Percentiles rank a stretch among this genome's conserved stretches.
These are phyloP conservation scores for Cryptococcus hybrid DNA, from an alignment of 1,284 basidiomycete species.

Conservation along the genomic window DNA sequence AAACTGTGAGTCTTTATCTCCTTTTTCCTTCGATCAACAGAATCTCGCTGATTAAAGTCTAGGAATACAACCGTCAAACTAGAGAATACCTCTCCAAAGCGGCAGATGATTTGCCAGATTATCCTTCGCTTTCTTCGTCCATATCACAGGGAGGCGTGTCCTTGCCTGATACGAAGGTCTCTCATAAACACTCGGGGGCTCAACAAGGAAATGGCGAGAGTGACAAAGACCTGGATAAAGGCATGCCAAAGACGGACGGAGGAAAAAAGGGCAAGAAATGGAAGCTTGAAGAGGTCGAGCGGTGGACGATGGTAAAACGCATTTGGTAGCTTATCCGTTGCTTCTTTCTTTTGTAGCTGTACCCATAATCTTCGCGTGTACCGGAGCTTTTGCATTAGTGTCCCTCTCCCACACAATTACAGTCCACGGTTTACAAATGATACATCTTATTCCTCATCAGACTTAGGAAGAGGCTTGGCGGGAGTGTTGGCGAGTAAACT, in stretches of 20 bases:
- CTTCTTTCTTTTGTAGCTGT: background rate
- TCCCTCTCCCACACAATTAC: background rate
- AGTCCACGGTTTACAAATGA: background rate
- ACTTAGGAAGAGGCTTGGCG: slow-evolving; percentile 15
- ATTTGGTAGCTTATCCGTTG: slow-evolving; percentile 62
- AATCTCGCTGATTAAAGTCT: background rate
- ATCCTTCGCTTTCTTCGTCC: slow-evolving; percentile 27
- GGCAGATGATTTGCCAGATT: slow-evolving; percentile 64
- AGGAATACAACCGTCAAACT: slow-evolving; percentile 77
- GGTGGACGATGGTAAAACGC: slow-evolving; percentile 91
- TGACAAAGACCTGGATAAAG: background rate
- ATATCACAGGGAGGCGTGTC: background rate
- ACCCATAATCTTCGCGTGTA: background rate
- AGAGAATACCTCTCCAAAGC: slow-evolving; percentile 66
- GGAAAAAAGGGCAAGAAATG: slow-evolving; percentile 60
- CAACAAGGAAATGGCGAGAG: background rate
- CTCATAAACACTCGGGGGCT: background rate
- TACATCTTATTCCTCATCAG: slow-evolving; percentile 12
- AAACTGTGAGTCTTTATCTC: slow-evolving; percentile 60
- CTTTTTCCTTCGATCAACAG: background rate
- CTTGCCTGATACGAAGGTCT: background rate
- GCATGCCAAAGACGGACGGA: slow-evolving; percentile 33
- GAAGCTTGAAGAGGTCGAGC: slow-evolving; percentile 77
- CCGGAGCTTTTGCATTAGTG: background rate
- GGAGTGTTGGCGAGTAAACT: slow-evolving; percentile 26